A percentile compares a stretch with the other conserved stretches of the same genome.
Conservation (phyloP, 306 rosid species). For the Quercus parvula region DNA sequence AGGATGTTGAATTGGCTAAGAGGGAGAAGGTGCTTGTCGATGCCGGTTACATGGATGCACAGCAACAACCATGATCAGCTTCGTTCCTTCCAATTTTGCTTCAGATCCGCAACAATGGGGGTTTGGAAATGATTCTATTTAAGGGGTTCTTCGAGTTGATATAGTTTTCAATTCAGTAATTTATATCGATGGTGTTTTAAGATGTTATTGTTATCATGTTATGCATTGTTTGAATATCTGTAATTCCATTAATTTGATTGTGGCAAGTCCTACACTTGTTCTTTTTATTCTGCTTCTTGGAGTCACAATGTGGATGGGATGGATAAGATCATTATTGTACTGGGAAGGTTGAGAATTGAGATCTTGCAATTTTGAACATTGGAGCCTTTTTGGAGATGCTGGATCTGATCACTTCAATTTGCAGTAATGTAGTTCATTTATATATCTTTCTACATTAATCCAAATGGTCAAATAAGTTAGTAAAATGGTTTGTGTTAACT, state of each 20-base stretch:
- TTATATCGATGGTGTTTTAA: constrained; percentile 5
- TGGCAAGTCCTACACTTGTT: not conserved
- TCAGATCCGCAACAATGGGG: not conserved
- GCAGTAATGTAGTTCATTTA: not conserved
- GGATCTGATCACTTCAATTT: not conserved
- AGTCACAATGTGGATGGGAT: not conserved
- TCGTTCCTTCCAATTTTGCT: not conserved
- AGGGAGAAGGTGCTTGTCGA: constrained; percentile 97
- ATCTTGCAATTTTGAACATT: not conserved
- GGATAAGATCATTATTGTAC: not conserved
- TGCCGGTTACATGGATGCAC: constrained; percentile 98
- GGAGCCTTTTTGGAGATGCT: not conserved
- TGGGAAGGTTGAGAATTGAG: not conserved
- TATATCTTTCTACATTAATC: not conserved
- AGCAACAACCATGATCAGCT: constrained; percentile 75
- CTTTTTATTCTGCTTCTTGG: constrained; percentile 5
- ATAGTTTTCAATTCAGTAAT: constrained; percentile 26
- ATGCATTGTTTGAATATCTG: constrained; percentile 11
- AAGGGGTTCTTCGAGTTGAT: constrained; percentile 13
- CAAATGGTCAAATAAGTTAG: too few relatives aligned
- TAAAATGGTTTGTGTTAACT: too few relatives aligned
- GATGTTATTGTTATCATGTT: not conserved
- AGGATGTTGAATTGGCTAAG: constrained; percentile 83
- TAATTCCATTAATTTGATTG: constrained; percentile 18
- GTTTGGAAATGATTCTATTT: not conserved